Conservation (phyloP, 345 rosid species). For the Bretschneidera sinensis region DNA sequence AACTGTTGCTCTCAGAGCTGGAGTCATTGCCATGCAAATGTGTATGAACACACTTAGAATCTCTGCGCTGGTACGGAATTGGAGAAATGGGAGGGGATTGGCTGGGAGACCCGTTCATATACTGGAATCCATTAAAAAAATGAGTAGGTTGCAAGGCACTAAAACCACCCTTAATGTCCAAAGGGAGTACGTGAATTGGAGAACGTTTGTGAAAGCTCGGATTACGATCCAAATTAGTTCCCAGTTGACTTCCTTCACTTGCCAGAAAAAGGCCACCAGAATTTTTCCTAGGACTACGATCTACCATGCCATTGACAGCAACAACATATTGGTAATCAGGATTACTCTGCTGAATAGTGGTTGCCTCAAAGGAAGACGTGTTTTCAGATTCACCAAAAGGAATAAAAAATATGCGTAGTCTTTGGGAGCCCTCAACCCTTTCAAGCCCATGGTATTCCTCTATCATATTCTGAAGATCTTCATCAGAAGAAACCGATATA, state of each 20-base stretch:
- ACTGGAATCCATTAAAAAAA: conserved; percentile 26
- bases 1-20: conserved; percentile 46
- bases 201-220: conserved; percentile 23
- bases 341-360: conserved; percentile 30
- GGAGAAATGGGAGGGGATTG: conserved; percentile 49
- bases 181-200: conserved; percentile 26
- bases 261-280: conserved; percentile 24
- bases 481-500: conserved; percentile 60
- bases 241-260: conserved; percentile 36
- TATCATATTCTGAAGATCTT: conserved; percentile 66
- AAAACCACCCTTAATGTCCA: conserved; percentile 29
- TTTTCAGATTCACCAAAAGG: conserved; percentile 46
- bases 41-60: conserved; percentile 24
- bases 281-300: conserved; percentile 29
- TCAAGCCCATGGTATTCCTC: conserved; percentile 58
- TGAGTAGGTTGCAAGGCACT: conserved; percentile 28
- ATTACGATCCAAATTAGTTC: conserved; percentile 20
- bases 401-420: conserved; percentile 55
- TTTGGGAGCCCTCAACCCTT: conserved; percentile 46
- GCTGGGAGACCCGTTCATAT: conserved; percentile 25
- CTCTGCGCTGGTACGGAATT: conserved; percentile 32
- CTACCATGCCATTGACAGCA: conserved; percentile 43
- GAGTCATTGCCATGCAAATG: conserved; percentile 34
- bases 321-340: conserved; percentile 42
- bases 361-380: conserved; percentile 30